phyloP scores from a whole-genome alignment of 2,329 filamentous ascomycete species.

The Diaporthe ampelina region DNA sequence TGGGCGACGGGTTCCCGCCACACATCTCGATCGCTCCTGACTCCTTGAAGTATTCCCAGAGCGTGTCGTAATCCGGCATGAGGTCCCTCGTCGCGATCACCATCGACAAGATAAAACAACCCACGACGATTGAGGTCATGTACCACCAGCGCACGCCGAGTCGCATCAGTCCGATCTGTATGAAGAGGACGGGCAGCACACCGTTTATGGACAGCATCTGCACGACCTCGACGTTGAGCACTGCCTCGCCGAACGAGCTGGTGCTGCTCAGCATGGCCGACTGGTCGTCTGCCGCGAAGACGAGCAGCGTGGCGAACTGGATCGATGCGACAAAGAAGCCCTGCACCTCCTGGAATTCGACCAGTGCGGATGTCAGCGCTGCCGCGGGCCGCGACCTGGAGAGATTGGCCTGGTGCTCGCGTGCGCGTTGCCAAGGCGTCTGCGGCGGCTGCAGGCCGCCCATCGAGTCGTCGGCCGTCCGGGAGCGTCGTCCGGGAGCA shows the following conservation, averaged over 20 bases:
- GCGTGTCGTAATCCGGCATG: constrained; percentile 40
- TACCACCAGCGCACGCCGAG: constrained; percentile 47
- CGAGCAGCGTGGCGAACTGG: constrained; percentile 45
- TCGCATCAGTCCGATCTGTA: constrained; percentile 45
- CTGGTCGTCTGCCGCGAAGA: constrained; percentile 40
- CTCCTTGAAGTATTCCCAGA: constrained; percentile 42
- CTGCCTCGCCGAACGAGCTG: constrained; percentile 42
- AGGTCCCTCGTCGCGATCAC: constrained; percentile 39
- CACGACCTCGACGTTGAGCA: constrained; percentile 43
- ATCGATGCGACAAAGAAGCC: constrained; percentile 45
- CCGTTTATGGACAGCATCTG: constrained; percentile 41
- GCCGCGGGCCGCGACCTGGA: constrained; percentile 39
- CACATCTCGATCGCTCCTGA: constrained; percentile 40
- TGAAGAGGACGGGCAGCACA: constrained; percentile 43
- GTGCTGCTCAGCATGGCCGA: constrained; percentile 36
- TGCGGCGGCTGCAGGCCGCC: not conserved
- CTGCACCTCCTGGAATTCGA: constrained; percentile 48
- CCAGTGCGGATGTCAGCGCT: constrained; percentile 42
- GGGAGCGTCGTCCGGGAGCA: not conserved
- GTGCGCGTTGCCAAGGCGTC: constrained; percentile 33
- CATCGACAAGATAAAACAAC: constrained; percentile 40
- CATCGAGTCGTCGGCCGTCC: not conserved
- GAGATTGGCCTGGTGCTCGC: constrained; percentile 38
- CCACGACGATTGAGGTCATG: constrained; percentile 40
- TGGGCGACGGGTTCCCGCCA: constrained; percentile 43